Percentiles rank a stretch among this genome's conserved stretches.
These are phyloP conservation scores for Suillus subluteus DNA, from an alignment of 768 basidiomycete species.

Conservation along the genomic window DNA sequence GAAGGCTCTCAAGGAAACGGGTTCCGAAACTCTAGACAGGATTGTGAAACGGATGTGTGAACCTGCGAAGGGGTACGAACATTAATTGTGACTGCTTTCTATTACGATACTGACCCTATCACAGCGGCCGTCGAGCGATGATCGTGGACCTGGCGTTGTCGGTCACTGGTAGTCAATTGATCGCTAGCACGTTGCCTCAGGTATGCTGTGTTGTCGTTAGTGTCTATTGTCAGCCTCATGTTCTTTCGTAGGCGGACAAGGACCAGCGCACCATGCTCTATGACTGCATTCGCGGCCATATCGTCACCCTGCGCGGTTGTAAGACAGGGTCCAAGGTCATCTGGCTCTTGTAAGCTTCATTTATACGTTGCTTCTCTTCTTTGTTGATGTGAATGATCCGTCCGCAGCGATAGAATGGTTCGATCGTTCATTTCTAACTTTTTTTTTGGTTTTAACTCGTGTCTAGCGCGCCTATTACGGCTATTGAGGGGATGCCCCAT, in stretches of 20 bases:
- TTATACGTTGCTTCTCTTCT: constrained; percentile 4
- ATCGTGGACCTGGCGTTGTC: constrained; percentile 86
- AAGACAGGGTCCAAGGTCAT: constrained; percentile 93
- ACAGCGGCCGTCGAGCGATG: constrained; percentile 74
- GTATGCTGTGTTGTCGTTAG: constrained; percentile 41
- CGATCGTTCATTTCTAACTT: constrained; percentile 11
- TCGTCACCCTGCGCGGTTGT: constrained; percentile 87
- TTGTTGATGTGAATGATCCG: constrained; percentile 12
- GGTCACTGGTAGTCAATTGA: constrained; percentile 82
- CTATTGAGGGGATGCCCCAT: constrained; percentile 40
- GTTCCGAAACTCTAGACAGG: constrained; percentile 71
- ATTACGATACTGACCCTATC: constrained; percentile 25
- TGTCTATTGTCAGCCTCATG: constrained; percentile 15
- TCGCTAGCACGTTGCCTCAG: constrained; percentile 78
- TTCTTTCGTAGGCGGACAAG: constrained; percentile 67
- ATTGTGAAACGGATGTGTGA: constrained; percentile 86
- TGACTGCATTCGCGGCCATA: constrained; percentile 85
- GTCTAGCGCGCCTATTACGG: constrained; percentile 66
- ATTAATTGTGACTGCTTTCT: background rate
- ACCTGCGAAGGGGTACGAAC: constrained; percentile 71
- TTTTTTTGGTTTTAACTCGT: constrained; percentile 20
- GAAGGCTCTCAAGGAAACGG: constrained; percentile 86
- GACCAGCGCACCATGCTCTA: constrained; percentile 82
- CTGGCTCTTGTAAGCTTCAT: constrained; percentile 70
- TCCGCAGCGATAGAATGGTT: constrained; percentile 60